phyloP scores from a whole-genome alignment of 2,329 filamentous ascomycete genomes.

The Colletotrichum costaricense region DNA sequence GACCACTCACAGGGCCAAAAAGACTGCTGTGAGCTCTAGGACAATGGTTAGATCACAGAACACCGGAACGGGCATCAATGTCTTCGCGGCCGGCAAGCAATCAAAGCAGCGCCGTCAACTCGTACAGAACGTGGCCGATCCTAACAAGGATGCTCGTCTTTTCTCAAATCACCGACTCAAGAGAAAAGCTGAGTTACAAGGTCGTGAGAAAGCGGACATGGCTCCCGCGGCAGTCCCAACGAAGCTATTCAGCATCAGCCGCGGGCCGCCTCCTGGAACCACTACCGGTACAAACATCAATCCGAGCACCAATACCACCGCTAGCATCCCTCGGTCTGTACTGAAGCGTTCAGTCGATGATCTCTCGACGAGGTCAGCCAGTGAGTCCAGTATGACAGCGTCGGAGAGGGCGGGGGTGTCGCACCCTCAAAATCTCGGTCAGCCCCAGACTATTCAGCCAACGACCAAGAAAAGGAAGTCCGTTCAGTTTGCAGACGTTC shows the following conservation, averaged over 20 bases:
- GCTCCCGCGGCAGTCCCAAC: constrained; percentile 42
- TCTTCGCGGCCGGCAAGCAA: constrained; percentile 57
- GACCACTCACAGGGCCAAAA: constrained; percentile 38
- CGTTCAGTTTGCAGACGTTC: constrained; percentile 44
- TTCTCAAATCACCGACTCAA: constrained; percentile 51
- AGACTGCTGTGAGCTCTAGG: constrained; percentile 16
- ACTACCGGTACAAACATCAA: not conserved
- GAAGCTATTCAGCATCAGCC: constrained; percentile 44
- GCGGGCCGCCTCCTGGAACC: constrained; percentile 31
- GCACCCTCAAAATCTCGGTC: not conserved
- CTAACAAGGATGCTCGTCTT: constrained; percentile 51
- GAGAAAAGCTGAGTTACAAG: constrained; percentile 54
- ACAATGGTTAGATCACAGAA: constrained; percentile 16
- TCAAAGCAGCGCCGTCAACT: constrained; percentile 50
- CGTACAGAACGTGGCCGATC: constrained; percentile 52
- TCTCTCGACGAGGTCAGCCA: not conserved
- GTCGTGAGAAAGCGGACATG: constrained; percentile 56
- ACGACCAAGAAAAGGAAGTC: constrained; percentile 40
- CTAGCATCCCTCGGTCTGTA: constrained; percentile 4
- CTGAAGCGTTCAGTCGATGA: constrained; percentile 16
- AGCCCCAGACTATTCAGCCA: not conserved
- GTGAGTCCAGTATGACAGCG: constrained; percentile 15
- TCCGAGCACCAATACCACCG: not conserved
- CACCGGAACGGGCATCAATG: constrained; percentile 45
- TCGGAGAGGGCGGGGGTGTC: not conserved